Evolutionary conservation across 192 early-diverging fungal species (phyloP).

Genomic region (Endogone sp.): DNA sequence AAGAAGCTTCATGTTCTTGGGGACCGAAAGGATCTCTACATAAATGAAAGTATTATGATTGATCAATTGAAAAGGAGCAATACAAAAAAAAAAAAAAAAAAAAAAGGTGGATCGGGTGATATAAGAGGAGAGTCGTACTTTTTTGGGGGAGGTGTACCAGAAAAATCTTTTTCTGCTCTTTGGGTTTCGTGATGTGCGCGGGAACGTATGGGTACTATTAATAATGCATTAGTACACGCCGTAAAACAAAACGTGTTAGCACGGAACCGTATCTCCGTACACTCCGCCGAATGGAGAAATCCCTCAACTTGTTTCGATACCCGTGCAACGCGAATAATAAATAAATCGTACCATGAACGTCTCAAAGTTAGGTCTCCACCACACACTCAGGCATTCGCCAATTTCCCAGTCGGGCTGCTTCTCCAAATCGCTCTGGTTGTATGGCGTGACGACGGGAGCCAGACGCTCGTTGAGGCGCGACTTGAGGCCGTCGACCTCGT

Average conservation of each 20-base stretch:
- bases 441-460: conserved; percentile 26
- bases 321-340: too few relatives aligned
- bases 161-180: conserved; percentile 73
- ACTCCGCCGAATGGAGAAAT: too few relatives aligned
- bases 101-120: neutral
- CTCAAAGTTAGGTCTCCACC: conserved; percentile 80
- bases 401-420: conserved; percentile 60
- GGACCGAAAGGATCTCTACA: conserved; percentile 63
- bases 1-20: conserved; percentile 74
- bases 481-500: conserved; percentile 70
- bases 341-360: conserved; percentile 68
- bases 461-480: conserved; percentile 54
- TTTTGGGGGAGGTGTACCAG: conserved; percentile 69
- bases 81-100: too few relatives aligned
- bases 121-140: conserved; percentile 36
- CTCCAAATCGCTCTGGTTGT: conserved; percentile 18
- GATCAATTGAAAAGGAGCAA: too few relatives aligned
- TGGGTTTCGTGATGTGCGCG: conserved; percentile 73
- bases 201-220: conserved; percentile 74
- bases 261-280: neutral
- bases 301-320: too few relatives aligned
- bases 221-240: neutral
- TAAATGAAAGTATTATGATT: neutral
- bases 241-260: too few relatives aligned
- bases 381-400: conserved; percentile 66